phyloP scores from a whole-genome alignment of 805 yeast species.

The Yarrowia osloensis region DNA sequence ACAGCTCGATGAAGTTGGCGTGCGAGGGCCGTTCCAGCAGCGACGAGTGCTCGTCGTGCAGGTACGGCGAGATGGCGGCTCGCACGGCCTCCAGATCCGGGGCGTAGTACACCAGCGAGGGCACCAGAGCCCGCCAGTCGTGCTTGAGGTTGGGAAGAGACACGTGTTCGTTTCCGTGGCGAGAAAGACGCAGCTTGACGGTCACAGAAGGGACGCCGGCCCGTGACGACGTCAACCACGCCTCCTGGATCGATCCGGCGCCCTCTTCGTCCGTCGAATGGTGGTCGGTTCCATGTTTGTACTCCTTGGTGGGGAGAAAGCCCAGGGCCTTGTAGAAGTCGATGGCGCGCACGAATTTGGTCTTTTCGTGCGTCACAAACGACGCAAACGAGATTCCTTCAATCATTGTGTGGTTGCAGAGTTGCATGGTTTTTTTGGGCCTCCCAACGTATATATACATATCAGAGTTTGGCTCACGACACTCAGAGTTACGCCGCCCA shows the following conservation, averaged over 20 bases:
- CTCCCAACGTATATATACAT: not conserved
- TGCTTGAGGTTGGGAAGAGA: slow-evolving; percentile 33
- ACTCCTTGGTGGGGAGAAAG: slow-evolving; percentile 44
- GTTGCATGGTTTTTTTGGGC: not conserved
- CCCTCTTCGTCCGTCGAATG: slow-evolving; percentile 35
- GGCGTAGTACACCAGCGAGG: slow-evolving; percentile 52
- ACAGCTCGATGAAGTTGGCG: slow-evolving; percentile 71
- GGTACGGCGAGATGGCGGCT: not conserved
- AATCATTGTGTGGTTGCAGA: slow-evolving; percentile 10
- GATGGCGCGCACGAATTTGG: slow-evolving; percentile 50
- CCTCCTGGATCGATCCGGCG: slow-evolving; percentile 38
- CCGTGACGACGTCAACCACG: slow-evolving; percentile 39
- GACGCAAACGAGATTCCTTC: slow-evolving; percentile 38
- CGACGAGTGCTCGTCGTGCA: not conserved
- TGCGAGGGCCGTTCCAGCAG: slow-evolving; percentile 58
- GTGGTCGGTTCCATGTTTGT: slow-evolving; percentile 36
- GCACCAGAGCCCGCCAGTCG: slow-evolving; percentile 55
- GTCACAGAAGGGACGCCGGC: slow-evolving; percentile 36
- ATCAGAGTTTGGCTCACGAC: not conserved
- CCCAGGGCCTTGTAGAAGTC: slow-evolving; percentile 59
- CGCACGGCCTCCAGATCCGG: slow-evolving; percentile 42
- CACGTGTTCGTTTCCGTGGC: slow-evolving; percentile 36
- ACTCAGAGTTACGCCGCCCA: not conserved
- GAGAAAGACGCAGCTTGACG: slow-evolving; percentile 40
- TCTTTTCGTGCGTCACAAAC: slow-evolving; percentile 54